Base-by-base conservation (phyloP, 1,284 basidiomycete species). In the Ustilago tritici region DNA sequence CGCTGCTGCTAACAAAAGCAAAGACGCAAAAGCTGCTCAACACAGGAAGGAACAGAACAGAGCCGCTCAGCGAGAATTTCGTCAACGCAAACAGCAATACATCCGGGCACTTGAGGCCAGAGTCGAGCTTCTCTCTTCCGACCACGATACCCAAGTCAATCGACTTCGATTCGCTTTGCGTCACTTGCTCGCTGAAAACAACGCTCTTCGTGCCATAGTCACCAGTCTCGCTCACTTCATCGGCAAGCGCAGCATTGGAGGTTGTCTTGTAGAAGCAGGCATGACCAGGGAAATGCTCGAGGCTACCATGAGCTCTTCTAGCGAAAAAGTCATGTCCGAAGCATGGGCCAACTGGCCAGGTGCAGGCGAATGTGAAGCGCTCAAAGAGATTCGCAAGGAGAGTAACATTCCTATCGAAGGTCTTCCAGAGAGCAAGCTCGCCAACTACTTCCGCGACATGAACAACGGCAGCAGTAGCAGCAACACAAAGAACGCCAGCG, bases 71-170 rank as follows among this genome's bases (percentile, higher is more conserved):
- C 70, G 82, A 41, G 82, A 84, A 50, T 84, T 84, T 47, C 65
- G 82, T 2, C 82, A 84, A 50, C 70, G 82, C 28, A 83, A 83
- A 65, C 82, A 84, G 61, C 81, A 84, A 49, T 82, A 81, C 66
- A 81, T 82, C 28, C 71, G 79, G n/a, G 82, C 81, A 2, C 71
- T 84, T 40, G 82, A 84, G 40, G 76, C 76, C 0, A 67, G 81
- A 23, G 80, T 84, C 47, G 82, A 84, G 60, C 74, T 83, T 9
- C 75, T 83, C 38, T 83, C 82, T 8, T 70, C 76, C 12, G 79
- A 82, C 46, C 82, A 84, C 50, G 78, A 83, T 53, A 78, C 78
- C 34, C 82, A 84, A 53, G 79, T 84, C 17, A 78, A 83, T 49
- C 76, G 82, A 10, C 75, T 84, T 5, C 66, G 82, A 1, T 81